Conservation (phyloP, 805 yeast species). For the Candida awuae region DNA sequence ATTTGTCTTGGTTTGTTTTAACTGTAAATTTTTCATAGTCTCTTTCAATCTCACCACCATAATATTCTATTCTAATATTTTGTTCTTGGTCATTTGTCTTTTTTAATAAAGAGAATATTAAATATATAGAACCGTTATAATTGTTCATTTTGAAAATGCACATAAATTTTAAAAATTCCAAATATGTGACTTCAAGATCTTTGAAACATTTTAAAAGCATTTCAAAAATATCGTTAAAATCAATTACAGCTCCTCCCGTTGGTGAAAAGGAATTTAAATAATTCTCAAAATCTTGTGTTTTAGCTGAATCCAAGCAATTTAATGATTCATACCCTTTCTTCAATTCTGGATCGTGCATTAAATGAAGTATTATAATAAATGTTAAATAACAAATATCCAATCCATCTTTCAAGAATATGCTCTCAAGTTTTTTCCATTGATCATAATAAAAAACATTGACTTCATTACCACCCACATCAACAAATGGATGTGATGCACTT, state of each 20-base stretch:
- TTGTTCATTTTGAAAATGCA: constrained; percentile 22
- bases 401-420: constrained; percentile 9
- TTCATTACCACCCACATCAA: constrained; percentile 6
- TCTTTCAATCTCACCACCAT: constrained; percentile 8
- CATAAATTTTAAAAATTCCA: constrained; percentile 18
- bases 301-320: constrained; percentile 7
- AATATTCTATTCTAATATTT: constrained; percentile 12
- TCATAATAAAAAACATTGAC: constrained; percentile 16
- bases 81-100: neutral
- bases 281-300: constrained; percentile 9
- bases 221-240: constrained; percentile 12
- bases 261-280: constrained; percentile 8
- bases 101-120: constrained; percentile 17
- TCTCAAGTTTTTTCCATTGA: constrained; percentile 19
- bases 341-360: constrained; percentile 11
- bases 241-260: neutral
- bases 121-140: constrained; percentile 22
- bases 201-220: constrained; percentile 20
- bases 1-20: constrained; percentile 14
- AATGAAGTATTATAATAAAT: constrained; percentile 11
- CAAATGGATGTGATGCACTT: constrained; percentile 20
- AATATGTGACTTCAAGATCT: constrained; percentile 10
- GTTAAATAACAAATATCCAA: constrained; percentile 17
- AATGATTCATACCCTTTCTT: constrained; percentile 15
- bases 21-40: constrained; percentile 24